Conservation (phyloP, 208 protist genomes). For the Leishmania braziliensis region DNA sequence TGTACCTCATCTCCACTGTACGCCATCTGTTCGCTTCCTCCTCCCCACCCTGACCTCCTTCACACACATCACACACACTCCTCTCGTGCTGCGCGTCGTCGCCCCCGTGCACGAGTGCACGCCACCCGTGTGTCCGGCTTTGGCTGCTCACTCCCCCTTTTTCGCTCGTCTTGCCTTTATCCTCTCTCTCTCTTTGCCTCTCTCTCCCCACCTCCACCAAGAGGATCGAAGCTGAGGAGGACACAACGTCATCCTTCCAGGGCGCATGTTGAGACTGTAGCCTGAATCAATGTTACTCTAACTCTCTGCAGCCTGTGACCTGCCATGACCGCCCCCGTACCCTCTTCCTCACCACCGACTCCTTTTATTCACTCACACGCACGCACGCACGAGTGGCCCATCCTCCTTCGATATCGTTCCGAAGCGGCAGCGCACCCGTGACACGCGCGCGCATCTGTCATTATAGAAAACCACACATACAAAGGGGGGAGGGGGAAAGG, state of each 20-base stretch:
- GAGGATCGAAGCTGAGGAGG: background rate
- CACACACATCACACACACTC: too few species aligned
- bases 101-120: too few species aligned
- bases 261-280: background rate
- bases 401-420: background rate
- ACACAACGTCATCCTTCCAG: background rate
- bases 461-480: background rate
- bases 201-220: background rate
- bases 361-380: constrained; percentile 5
- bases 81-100: too few species aligned
- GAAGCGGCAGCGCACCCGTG: background rate
- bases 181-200: background rate
- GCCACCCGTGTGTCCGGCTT: background rate
- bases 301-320: background rate
- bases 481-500: background rate
- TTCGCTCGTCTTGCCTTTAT: background rate
- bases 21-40: too few species aligned
- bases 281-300: background rate
- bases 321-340: background rate
- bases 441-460: background rate
- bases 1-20: background rate
- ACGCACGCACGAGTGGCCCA: constrained; percentile 1
- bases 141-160: background rate
- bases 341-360: background rate
- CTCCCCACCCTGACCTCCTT: too few species aligned